A percentile compares a stretch with the other conserved stretches of the same genome.
These are phyloP conservation scores for Sicyos baderoa DNA, from an alignment of 306 rosid genomes.

Conservation along the genomic window DNA sequence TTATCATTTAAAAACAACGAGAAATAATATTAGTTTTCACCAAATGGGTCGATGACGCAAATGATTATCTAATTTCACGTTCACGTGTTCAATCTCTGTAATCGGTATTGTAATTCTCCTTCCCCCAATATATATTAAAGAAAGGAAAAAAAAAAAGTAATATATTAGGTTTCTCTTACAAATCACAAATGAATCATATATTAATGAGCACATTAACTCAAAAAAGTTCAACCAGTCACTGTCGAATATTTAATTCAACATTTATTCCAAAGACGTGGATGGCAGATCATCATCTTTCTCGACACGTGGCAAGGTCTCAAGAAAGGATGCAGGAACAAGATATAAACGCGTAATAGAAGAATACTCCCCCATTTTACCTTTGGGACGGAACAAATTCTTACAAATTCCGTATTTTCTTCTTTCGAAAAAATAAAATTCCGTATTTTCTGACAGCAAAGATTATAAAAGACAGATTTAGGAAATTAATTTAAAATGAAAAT, in stretches of 20 bases:
- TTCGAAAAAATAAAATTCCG: background rate
- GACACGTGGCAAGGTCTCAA: conserved; percentile 9
- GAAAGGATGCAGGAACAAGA: background rate
- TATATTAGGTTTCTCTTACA: no score
- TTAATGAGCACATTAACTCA: background rate
- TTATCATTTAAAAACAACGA: no score
- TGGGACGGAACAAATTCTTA: conserved; percentile 16
- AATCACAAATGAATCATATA: background rate
- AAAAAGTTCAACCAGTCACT: background rate
- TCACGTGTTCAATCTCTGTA: no score
- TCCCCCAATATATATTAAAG: no score
- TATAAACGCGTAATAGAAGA: background rate
- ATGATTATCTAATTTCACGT: no score
- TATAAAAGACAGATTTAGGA: conserved; percentile 9
- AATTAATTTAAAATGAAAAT: no score
- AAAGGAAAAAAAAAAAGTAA: no score
- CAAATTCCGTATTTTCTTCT: conserved; percentile 16
- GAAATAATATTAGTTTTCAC: no score
- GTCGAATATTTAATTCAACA: background rate
- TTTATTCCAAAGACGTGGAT: background rate
- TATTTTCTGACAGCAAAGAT: conserved; percentile 21
- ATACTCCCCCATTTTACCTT: background rate
- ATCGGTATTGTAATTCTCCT: no score
- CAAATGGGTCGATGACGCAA: no score
- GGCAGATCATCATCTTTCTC: background rate